Evolutionary conservation across 2,329 filamentous ascomycete genomes (phyloP).

Genomic region (Cytospora leucostoma): DNA sequence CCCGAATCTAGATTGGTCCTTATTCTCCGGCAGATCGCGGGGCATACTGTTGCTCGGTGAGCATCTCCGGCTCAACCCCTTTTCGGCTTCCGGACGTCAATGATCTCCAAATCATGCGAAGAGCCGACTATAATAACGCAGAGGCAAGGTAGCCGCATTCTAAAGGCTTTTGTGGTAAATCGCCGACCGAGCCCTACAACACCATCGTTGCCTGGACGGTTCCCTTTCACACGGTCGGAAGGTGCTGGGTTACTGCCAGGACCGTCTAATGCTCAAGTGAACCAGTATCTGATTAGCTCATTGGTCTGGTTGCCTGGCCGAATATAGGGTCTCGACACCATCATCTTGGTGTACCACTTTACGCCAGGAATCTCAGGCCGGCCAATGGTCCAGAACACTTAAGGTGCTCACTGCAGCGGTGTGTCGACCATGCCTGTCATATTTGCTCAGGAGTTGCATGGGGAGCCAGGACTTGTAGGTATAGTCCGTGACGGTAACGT

Average conservation of each 20-base stretch:
- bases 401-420: slow-evolving; percentile 2
- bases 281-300: slow-evolving; percentile 6
- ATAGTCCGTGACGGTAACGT: not conserved
- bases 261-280: slow-evolving; percentile 3
- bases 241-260: not conserved
- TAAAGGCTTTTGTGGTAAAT: slow-evolving; percentile 5
- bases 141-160: not conserved
- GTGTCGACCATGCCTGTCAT: slow-evolving; percentile 11
- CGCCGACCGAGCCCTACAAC: not conserved
- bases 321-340: slow-evolving; percentile 15
- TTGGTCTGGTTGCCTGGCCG: slow-evolving; percentile 5
- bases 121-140: slow-evolving; percentile 1
- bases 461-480: not conserved
- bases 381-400: slow-evolving; percentile 11
- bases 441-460: slow-evolving; percentile 1
- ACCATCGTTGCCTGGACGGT: slow-evolving; percentile 7
- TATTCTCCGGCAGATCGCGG: slow-evolving; percentile 12
- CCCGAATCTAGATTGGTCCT: slow-evolving; percentile 14
- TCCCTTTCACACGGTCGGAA: not conserved
- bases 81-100: slow-evolving; percentile 13
- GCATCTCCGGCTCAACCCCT: slow-evolving; percentile 13
- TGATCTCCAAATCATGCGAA: not conserved
- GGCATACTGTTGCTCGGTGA: slow-evolving; percentile 13
- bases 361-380: slow-evolving; percentile 4
- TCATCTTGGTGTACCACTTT: slow-evolving; percentile 11